Base-by-base conservation (phyloP, 2,329 filamentous ascomycete genomes). In the Cercospora canescens region DNA sequence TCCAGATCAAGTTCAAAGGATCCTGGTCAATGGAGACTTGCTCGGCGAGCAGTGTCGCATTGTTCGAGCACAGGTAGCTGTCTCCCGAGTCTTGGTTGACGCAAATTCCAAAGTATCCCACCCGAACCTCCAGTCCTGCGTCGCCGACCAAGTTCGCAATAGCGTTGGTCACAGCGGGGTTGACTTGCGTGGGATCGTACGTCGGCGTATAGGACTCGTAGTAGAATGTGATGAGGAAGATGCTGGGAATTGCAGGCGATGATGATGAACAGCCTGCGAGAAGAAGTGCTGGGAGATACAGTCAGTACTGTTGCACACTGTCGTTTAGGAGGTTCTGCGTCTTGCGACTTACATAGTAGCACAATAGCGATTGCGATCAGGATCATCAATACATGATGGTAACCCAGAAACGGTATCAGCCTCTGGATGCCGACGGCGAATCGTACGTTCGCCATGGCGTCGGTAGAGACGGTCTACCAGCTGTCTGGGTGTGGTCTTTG, bases 191-290 rank as follows among this genome's bases (percentile, higher is more conserved):
- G 5, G 93, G 91, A 73, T 92, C 89, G 72, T 94, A 94, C 30
- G 87, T 84, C 3, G 95, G 92, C 21, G 89, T 88, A 81, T 97
- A 97, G 69, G 87, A 85, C 78, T 96, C 84, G 83, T 97, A 99
- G 87, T 96, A 98, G 75, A 99, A 88, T n/a, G 94, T 97, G 71
- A 99, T 92, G 72, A 99, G 88, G 86, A 97, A 99, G 80, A 99
- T 98, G 77, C 90, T 89, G 28, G 95, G 95, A 74, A 99, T 97
- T 63, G 96, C 84, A 2, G 94, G 95, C 60, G 94, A 97, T 45
- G 94, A 97, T 9, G 94, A 98, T 4, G 95, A 98, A 81, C 95
- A 99, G 75, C 95, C 95, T 76, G 95, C 94, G 72, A 99, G 85
- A 75, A 99, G 83, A 70, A 99, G 87, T 74, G 95, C 94, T 97